Evolutionary conservation across 208 protist genomes (phyloP).

Genomic region (Leishmania aethiopica): DNA sequence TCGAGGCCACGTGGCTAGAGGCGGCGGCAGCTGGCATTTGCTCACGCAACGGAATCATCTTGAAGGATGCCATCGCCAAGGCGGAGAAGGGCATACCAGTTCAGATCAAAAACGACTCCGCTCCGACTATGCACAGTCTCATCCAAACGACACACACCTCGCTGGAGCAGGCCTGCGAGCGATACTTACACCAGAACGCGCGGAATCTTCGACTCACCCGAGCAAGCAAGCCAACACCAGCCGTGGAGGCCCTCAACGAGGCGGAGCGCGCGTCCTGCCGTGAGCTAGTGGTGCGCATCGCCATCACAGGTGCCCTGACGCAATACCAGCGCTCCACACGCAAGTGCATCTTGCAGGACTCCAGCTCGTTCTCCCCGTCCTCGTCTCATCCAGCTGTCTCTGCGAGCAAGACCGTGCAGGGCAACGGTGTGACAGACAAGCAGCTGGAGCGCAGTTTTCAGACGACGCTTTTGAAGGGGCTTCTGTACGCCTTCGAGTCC

Average conservation of each 20-base stretch:
- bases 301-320: constrained; percentile 61
- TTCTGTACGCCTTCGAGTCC: constrained; percentile 78
- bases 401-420: neutral
- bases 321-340: constrained; percentile 32
- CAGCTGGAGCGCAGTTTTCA: constrained; percentile 42
- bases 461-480: constrained; percentile 61
- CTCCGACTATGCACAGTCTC: constrained; percentile 9
- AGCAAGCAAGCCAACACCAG: neutral
- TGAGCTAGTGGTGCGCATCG: constrained; percentile 55
- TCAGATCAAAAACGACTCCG: constrained; percentile 22
- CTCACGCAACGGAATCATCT: constrained; percentile 16
- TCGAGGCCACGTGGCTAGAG: constrained; percentile 43
- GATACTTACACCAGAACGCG: constrained; percentile 11
- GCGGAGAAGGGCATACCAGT: constrained; percentile 30
- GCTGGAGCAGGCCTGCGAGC: constrained; percentile 11
- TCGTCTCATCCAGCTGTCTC: neutral
- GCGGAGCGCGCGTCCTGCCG: constrained; percentile 54
- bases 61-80: constrained; percentile 34
- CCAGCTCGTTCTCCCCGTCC: neutral
- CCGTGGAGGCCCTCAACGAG: constrained; percentile 13
- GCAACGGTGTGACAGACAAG: neutral
- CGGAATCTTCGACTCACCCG: constrained; percentile 22
- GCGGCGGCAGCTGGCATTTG: constrained; percentile 37
- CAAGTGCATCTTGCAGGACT: constrained; percentile 19
- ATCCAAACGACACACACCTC: constrained; percentile 6